phyloP scores from a whole-genome alignment of 495 filamentous ascomycete species.

The Xylaria sp. region DNA sequence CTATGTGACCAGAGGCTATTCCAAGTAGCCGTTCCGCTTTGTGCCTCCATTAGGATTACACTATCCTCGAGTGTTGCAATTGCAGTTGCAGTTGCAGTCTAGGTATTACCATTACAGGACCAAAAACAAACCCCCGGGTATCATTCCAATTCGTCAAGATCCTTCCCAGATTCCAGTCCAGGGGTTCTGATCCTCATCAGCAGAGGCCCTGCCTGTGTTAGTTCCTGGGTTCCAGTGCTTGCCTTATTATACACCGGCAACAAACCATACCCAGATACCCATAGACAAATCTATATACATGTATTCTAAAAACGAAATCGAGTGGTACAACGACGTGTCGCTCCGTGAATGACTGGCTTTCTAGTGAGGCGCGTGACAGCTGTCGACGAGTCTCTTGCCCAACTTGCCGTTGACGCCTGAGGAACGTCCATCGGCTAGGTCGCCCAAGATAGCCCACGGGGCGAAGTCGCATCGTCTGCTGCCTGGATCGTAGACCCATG shows the following conservation, averaged over 20 bases:
- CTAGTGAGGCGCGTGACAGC: constrained; percentile 33
- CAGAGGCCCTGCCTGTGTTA: background rate
- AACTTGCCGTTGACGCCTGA: constrained; percentile 44
- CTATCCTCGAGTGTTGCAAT: constrained; percentile 23
- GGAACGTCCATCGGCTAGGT: constrained; percentile 38
- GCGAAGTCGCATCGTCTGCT: constrained; percentile 44
- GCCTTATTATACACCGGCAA: constrained; percentile 22
- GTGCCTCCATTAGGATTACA: constrained; percentile 30
- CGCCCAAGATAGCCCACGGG: constrained; percentile 54
- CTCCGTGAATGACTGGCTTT: background rate
- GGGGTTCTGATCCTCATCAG: constrained; percentile 1
- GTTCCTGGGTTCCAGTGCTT: constrained; percentile 10
- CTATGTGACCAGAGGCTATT: background rate
- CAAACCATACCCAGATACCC: constrained; percentile 19
- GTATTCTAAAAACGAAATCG: constrained; percentile 30
- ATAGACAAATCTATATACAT: constrained; percentile 24
- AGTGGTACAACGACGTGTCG: background rate
- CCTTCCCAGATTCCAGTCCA: constrained; percentile 10
- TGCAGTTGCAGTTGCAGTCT: constrained; percentile 24
- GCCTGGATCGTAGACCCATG: constrained; percentile 52
- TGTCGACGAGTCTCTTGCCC: constrained; percentile 32
- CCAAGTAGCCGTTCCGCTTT: background rate
- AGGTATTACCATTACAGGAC: constrained; percentile 25
- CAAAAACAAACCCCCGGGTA: constrained; percentile 29
- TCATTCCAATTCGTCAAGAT: constrained; percentile 26